These are phyloP conservation scores for Agaricales sp. DNA, from an alignment of 1,284 basidiomycete species.

Conservation along the genomic window DNA sequence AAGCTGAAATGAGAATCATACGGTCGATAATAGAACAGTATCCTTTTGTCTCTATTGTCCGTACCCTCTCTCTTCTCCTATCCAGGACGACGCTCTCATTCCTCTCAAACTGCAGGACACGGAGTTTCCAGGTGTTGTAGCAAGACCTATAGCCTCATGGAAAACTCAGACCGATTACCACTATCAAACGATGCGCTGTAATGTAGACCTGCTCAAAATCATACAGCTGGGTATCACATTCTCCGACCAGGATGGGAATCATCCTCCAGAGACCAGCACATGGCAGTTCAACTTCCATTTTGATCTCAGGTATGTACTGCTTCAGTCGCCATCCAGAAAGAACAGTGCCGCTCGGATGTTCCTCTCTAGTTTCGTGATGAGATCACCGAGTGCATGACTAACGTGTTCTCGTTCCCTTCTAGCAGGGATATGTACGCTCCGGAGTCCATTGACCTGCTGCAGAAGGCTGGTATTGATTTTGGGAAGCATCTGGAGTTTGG, in stretches of 20 bases:
- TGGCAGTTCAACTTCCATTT: conserved; percentile 99
- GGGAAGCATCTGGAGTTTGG: conserved; percentile 88
- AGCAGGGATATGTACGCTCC: conserved; percentile 98
- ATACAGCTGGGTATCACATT: conserved; percentile 96
- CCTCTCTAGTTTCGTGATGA: no score
- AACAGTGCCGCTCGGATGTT: background rate
- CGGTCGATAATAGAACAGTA: conserved; percentile 84
- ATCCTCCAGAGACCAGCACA: conserved; percentile 81
- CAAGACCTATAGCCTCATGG: conserved; percentile 92
- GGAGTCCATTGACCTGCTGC: conserved; percentile 90
- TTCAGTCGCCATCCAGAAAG: conserved; percentile 11
- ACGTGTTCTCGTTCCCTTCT: conserved; percentile 8
- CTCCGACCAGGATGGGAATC: conserved; percentile 87
- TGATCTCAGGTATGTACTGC: conserved; percentile 78
- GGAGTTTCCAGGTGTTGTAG: conserved; percentile 98
- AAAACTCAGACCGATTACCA: conserved; percentile 98
- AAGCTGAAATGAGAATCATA: conserved; percentile 83
- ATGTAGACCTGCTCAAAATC: conserved; percentile 96
- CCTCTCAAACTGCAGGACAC: conserved; percentile 62
- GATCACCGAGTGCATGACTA: background rate
- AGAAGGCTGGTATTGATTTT: conserved; percentile 95
- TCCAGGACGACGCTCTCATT: conserved; percentile 13
- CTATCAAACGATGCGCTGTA: conserved; percentile 98
- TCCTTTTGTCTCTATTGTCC: conserved; percentile 93
- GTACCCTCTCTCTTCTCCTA: conserved; percentile 16